Base-by-base conservation (phyloP, 139 green algal species). In the Chara braunii region DNA sequence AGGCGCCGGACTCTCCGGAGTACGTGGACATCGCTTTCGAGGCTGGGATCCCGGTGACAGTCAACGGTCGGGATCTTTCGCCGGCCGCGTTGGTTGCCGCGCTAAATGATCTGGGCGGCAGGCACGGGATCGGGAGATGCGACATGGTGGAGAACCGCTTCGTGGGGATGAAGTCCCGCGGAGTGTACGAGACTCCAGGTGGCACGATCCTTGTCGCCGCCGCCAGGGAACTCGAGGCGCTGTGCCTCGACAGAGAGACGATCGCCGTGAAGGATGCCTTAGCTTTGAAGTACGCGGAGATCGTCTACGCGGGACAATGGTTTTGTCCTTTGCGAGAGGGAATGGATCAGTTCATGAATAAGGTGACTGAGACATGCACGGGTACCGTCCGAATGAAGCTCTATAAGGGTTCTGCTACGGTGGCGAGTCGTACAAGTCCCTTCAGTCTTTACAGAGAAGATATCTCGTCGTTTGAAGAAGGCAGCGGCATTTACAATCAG, bases 81-180 rank as follows among this genome's bases (percentile, higher is more conserved):
- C 90, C 93, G n/a, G 91, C 89, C 28, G 81, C 77, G 8, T 68
- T 98, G 45, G 85, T 99, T 3, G 86, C 87, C 2, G 79, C 85
- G 74, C 85, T 98, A 22, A 99, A 99, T 83, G 76, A 95, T 71
- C 60, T 94, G 43, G 87, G 80, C 7, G 86, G 87, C 1, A 51
- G 42, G 8, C 81, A 86, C 57, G 85, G 87, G 67, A 87, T 94
- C 42, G 87, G 87, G 1, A 79, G 94, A 29, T 74, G 92, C 12
- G 94, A 99, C 81, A 94, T 99, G 42, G 94, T 99, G 24, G 94
- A 99, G 88, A 88, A 72, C 11, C 84, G 93, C n/a, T 97, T 95
- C 67, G 91, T 97, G 50, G 91, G 91, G 60, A 95, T 96, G 89
- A 72, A 72, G 29, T 42, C 72, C 12, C 77, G 89, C 28, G 91